These are phyloP conservation scores for Psilocybe cubensis DNA, from an alignment of 768 basidiomycete genomes.

Conservation along the genomic window DNA sequence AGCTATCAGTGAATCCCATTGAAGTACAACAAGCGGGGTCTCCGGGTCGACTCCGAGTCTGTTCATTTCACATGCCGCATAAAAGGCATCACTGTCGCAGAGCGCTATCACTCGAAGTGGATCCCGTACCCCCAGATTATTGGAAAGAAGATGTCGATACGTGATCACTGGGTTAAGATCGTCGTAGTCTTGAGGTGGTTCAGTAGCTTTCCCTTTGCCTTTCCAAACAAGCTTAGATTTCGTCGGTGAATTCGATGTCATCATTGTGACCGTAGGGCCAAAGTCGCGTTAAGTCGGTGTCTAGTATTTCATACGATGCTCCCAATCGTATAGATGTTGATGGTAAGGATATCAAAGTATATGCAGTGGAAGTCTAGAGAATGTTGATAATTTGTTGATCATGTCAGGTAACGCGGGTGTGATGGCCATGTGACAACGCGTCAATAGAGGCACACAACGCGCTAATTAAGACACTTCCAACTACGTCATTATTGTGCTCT, in stretches of 20 bases:
- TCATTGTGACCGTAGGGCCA: constrained; percentile 1
- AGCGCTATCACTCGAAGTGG: constrained; percentile 86
- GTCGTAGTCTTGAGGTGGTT: constrained; percentile 44
- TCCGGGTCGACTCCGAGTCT: constrained; percentile 65
- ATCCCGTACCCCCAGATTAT: constrained; percentile 70
- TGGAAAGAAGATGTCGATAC: constrained; percentile 76
- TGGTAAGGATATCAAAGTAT: too few relatives aligned
- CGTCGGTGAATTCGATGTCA: constrained; percentile 7
- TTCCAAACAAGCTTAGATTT: constrained; percentile 45
- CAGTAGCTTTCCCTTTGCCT: constrained; percentile 53
- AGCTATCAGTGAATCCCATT: constrained; percentile 91
- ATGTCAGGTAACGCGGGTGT: background rate
- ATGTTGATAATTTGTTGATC: too few relatives aligned
- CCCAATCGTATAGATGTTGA: too few relatives aligned
- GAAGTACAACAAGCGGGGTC: constrained; percentile 78
- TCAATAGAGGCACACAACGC: constrained; percentile 19
- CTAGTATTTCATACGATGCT: too few relatives aligned
- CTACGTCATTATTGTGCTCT: background rate
- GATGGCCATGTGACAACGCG: constrained; percentile 19
- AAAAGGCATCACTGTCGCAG: constrained; percentile 89
- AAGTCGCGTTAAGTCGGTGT: background rate
- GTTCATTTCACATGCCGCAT: constrained; percentile 85
- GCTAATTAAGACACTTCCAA: constrained; percentile 11
- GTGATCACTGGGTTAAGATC: constrained; percentile 74
- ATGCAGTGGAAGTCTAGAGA: too few relatives aligned